These are phyloP conservation scores for Tilletia setariae DNA, from an alignment of 1,284 basidiomycete species.

Conservation along the genomic window DNA sequence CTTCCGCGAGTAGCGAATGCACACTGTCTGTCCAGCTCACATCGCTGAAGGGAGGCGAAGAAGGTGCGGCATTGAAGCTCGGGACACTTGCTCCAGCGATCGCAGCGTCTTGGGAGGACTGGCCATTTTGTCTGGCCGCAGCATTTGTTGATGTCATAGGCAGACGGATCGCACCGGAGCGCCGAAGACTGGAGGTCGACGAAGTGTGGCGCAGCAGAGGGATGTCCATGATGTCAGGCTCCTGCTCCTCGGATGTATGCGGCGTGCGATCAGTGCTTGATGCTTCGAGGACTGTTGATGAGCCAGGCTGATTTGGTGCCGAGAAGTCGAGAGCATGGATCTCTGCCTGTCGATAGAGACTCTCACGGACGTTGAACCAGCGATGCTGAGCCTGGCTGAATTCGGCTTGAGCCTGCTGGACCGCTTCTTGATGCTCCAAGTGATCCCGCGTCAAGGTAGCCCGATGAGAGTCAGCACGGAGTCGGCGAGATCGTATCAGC, in stretches of 20 bases:
- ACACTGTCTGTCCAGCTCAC: neutral
- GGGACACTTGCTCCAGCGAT: neutral
- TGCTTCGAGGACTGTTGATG: too few species aligned
- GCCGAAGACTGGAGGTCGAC: neutral
- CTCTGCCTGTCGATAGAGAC: neutral
- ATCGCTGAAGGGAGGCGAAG: neutral
- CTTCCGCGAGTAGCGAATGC: neutral
- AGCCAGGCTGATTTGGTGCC: too few species aligned
- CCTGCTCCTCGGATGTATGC: too few species aligned
- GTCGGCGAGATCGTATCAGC: too few species aligned
- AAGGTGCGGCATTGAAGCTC: neutral
- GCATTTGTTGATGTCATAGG: neutral
- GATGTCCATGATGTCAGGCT: neutral
- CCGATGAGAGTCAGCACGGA: too few species aligned
- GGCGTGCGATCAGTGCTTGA: too few species aligned
- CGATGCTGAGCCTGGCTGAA: slow-evolving; percentile 8
- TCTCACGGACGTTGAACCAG: slow-evolving; percentile 1
- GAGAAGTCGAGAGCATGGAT: neutral
- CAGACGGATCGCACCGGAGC: slow-evolving; percentile 2
- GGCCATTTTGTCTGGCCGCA: too few species aligned
- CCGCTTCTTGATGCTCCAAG: too few species aligned
- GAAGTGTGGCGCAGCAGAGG: slow-evolving; percentile 3
- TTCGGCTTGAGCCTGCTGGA: too few species aligned
- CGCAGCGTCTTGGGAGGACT: neutral
- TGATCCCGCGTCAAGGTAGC: too few species aligned